Conservation (phyloP, 2,329 filamentous ascomycete genomes). For the Cercospora citrullina region DNA sequence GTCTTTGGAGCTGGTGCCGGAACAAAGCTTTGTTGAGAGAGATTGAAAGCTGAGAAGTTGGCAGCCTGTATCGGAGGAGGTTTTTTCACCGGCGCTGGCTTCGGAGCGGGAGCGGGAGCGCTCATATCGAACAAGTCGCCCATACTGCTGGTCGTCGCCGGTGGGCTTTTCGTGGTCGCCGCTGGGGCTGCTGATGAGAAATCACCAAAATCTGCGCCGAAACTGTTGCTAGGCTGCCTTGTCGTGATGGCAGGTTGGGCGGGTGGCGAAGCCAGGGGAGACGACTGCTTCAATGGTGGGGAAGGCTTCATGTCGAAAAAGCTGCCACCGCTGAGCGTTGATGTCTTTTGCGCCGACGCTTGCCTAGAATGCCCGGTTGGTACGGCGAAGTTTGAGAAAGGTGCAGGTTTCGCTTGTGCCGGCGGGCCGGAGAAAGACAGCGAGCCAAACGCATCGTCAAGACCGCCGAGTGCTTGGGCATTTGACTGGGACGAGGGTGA, state of each 20-base stretch:
- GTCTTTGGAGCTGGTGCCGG: slow-evolving; percentile 40
- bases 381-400: slow-evolving; percentile 64
- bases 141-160: slow-evolving; percentile 56
- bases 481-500: slow-evolving; percentile 34
- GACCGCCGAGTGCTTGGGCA: slow-evolving; percentile 52
- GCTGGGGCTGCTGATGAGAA: slow-evolving; percentile 62
- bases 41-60: slow-evolving; percentile 68
- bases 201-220: slow-evolving; percentile 50
- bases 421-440: slow-evolving; percentile 58
- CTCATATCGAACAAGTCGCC: slow-evolving; percentile 79
- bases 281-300: slow-evolving; percentile 42
- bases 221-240: slow-evolving; percentile 54
- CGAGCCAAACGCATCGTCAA: slow-evolving; percentile 79
- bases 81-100: slow-evolving; percentile 36
- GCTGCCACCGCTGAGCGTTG: slow-evolving; percentile 66
- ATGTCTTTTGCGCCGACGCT: slow-evolving; percentile 36
- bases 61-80: slow-evolving; percentile 34
- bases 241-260: slow-evolving; percentile 44
- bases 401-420: slow-evolving; percentile 57
- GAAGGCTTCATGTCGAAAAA: slow-evolving; percentile 73
- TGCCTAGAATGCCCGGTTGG: slow-evolving; percentile 54
- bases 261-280: slow-evolving; percentile 34
- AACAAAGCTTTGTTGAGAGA: slow-evolving; percentile 56
- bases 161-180: slow-evolving; percentile 45
- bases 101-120: slow-evolving; percentile 42